These are phyloP conservation scores for Pelargonium exstipulatum DNA, from an alignment of 441 rosid species.

Conservation along the genomic window DNA sequence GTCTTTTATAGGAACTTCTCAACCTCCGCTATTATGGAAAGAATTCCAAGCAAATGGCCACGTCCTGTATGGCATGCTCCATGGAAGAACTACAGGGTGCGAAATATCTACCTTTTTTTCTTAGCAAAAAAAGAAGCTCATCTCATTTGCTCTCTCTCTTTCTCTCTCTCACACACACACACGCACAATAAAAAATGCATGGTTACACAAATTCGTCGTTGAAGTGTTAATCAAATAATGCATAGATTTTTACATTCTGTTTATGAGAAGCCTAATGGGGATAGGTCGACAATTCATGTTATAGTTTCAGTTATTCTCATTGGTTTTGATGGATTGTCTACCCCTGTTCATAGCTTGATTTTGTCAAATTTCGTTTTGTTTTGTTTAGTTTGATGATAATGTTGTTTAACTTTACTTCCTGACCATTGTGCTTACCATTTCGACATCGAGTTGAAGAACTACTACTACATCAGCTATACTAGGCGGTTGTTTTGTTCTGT, in stretches of 20 bases:
- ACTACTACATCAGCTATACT: not conserved
- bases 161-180: too few species aligned
- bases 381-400: not conserved
- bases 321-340: not conserved
- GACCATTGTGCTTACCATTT: not conserved
- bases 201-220: not conserved
- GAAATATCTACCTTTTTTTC: constrained; percentile 10
- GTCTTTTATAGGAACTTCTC: constrained; percentile 43
- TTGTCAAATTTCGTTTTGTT: not conserved
- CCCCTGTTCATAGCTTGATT: not conserved
- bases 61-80: constrained; percentile 97
- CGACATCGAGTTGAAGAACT: not conserved
- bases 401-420: not conserved
- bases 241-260: not conserved
- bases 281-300: not conserved
- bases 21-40: constrained; percentile 83
- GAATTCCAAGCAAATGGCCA: constrained; percentile 97
- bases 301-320: not conserved
- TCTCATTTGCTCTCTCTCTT: not conserved
- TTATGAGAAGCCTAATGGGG: not conserved
- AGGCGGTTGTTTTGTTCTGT: not conserved
- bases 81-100: constrained; percentile 97
- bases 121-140: not conserved
- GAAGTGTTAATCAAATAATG: not conserved
- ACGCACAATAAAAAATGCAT: not conserved